Evolutionary conservation across 371 early-diverging fungal species (phyloP).

Genomic region (Mucor indicus): DNA sequence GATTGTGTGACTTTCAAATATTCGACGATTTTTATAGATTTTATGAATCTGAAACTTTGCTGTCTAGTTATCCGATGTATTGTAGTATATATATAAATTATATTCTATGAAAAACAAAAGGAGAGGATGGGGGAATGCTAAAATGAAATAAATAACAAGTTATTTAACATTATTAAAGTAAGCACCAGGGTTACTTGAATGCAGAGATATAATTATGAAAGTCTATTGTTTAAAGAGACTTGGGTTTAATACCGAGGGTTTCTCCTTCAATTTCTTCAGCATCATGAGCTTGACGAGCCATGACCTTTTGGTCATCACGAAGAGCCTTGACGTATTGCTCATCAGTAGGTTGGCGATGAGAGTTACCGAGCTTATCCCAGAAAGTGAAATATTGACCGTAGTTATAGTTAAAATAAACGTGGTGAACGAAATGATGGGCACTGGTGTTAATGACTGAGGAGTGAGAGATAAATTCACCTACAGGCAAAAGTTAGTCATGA

Average conservation of each 20-base stretch:
- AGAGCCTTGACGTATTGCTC: slow-evolving; percentile 64
- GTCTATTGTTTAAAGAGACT: not conserved
- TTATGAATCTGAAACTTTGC: too few relatives aligned
- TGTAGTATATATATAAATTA: too few relatives aligned
- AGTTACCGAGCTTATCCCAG: slow-evolving; percentile 75
- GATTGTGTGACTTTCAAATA: too few relatives aligned
- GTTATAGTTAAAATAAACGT: slow-evolving; percentile 97
- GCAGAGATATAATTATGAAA: too few relatives aligned
- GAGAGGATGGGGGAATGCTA: too few relatives aligned
- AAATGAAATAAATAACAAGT: too few relatives aligned
- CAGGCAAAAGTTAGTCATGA: slow-evolving; percentile 3
- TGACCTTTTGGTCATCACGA: slow-evolving; percentile 61
- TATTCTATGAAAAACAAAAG: too few relatives aligned
- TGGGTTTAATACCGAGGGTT: slow-evolving; percentile 1
- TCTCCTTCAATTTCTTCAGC: slow-evolving; percentile 56
- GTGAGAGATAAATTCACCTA: slow-evolving; percentile 62
- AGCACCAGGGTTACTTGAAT: too few relatives aligned
- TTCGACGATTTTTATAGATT: too few relatives aligned
- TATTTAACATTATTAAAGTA: too few relatives aligned
- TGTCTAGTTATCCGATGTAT: too few relatives aligned
- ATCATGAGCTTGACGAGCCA: slow-evolving; percentile 67
- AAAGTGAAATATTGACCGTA: slow-evolving; percentile 96
- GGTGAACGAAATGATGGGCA: slow-evolving; percentile 95
- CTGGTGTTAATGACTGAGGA: slow-evolving; percentile 74
- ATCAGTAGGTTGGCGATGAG: slow-evolving; percentile 69